Conservation (phyloP, 148 eudicot species). For the Tetragonia tetragonoides region DNA sequence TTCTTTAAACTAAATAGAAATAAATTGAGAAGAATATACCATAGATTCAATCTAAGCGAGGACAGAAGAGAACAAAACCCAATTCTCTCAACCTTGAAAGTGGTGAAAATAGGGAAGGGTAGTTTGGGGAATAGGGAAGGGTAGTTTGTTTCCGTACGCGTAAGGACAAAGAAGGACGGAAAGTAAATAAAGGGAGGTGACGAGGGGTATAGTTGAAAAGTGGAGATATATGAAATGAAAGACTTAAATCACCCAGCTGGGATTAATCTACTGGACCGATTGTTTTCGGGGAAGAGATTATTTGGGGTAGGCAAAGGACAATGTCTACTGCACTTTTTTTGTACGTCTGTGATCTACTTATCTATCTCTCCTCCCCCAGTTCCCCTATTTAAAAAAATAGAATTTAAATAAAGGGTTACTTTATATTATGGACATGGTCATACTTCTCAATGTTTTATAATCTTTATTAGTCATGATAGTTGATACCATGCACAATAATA, state of each 20-base stretch:
- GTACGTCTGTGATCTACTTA: conserved; percentile 9
- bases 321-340: conserved; percentile 16
- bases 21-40: no score
- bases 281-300: conserved; percentile 53
- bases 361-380: neutral
- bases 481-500: no score
- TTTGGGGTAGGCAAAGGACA: conserved; percentile 59
- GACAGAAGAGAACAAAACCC: no score
- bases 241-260: neutral
- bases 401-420: no score
- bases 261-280: conserved; percentile 32
- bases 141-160: conserved; percentile 42
- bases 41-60: no score
- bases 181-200: conserved; percentile 20
- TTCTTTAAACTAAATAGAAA: no score
- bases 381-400: neutral
- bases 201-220: conserved; percentile 29
- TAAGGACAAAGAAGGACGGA: conserved; percentile 58
- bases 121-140: neutral
- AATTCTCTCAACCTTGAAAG: neutral
- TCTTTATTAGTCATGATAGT: no score
- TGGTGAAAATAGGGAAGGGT: neutral
- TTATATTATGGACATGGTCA: no score
- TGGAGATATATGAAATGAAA: neutral
- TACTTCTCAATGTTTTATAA: no score